Percentiles rank a stretch among this genome's conserved stretches.
Evolutionary conservation across 306 rosid genomes (phyloP).

Genomic region (Albizia julibrissin): DNA sequence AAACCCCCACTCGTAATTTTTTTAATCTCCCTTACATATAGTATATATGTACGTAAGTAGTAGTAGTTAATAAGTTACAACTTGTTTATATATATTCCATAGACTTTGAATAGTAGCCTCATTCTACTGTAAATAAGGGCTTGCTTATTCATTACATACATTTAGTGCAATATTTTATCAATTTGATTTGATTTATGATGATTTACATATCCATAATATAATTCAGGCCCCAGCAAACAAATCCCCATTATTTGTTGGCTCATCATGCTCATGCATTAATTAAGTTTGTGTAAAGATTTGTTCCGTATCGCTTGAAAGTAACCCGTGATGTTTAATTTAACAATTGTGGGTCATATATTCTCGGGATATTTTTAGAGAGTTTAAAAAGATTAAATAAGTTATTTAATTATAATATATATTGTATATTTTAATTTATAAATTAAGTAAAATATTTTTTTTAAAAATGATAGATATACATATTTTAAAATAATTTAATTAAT

Average conservation of each 20-base stretch:
- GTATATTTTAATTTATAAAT: no score
- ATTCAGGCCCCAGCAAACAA: not conserved
- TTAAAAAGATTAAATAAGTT: no score
- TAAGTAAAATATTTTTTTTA: no score
- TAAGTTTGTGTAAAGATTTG: slow-evolving; percentile 25
- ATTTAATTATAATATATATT: no score
- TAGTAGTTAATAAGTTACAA: not conserved
- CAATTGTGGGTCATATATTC: not conserved
- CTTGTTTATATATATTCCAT: not conserved
- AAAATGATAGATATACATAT: no score
- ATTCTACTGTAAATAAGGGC: slow-evolving; percentile 1
- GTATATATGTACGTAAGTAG: no score
- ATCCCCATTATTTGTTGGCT: not conserved
- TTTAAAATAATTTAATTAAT: no score
- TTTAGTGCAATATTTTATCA: not conserved
- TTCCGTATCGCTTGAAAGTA: slow-evolving; percentile 25
- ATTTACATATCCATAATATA: not conserved
- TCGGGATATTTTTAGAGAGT: no score
- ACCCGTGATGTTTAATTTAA: not conserved
- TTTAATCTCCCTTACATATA: not conserved
- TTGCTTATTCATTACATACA: slow-evolving; percentile 23
- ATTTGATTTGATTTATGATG: slow-evolving; percentile 11
- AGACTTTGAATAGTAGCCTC: not conserved
- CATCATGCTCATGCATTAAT: not conserved
- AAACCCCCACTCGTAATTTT: not conserved